Base-by-base conservation (phyloP, 2,329 filamentous ascomycete species). In the Cercospora beticola region DNA sequence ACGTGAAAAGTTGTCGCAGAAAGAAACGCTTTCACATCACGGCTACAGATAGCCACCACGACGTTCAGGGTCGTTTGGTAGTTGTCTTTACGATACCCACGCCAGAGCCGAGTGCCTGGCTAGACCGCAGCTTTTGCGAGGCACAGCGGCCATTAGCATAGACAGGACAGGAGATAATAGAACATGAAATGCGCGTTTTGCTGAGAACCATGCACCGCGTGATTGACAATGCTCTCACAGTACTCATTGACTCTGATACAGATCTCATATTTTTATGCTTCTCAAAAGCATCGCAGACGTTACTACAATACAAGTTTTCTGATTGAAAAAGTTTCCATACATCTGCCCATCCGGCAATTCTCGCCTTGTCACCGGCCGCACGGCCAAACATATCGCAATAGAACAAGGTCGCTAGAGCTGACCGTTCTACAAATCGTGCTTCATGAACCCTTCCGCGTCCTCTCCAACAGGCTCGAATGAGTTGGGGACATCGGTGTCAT, bases 401-500 rank as follows among this genome's bases (percentile, higher is more conserved):
- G 36, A 40, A n/a, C 8, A 3, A 40, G 16, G 16, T 40, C 36
- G 16, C 36, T 40, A 40, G 36, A 40, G 16, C 3, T 40, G 16
- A 40, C 36, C 31, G 30, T 43, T 56, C 64, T 69, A 76, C 52
- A 75, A 71, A 67, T 76, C 75, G 70, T 76, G 73, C 71, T 71
- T 75, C 73, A 76, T 74, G 69, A 75, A 75, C 46, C 75, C 75
- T 64, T 75, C 73, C 63, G 68, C 71, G 10, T 69, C 72, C 61
- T 75, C 74, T 62, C 63, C 62, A 65, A 64, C 72, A 33, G 72
- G 69, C 70, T 73, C 74, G 28, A 63, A 63, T 23, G 40, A 18
- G 43, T 28, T 56, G 31, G 52, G 31, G 18, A 65, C 62, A n/a
- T 59, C 62, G 26, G 62, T 4, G 12, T 65, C 62, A 30, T 58